phyloP scores from a whole-genome alignment of 768 basidiomycete genomes.

The Cantharellus anzutake region DNA sequence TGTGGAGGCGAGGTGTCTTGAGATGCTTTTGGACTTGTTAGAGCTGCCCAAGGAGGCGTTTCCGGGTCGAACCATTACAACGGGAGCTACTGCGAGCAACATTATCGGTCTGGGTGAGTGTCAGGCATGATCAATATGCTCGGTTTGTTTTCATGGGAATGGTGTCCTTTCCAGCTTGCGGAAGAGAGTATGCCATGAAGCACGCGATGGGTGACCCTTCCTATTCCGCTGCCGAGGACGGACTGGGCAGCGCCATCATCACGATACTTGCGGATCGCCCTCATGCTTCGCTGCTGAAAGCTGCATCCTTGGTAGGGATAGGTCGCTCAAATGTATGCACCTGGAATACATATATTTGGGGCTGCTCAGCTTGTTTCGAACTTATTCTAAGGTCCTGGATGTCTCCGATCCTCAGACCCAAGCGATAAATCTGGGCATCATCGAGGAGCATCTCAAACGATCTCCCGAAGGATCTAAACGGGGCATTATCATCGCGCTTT shows the following conservation, averaged over 20 bases:
- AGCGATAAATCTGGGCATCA: background rate
- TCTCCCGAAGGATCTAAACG: background rate
- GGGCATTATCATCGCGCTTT: slow-evolving; percentile 13
- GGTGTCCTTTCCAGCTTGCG: slow-evolving; percentile 15
- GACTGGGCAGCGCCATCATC: slow-evolving; percentile 15
- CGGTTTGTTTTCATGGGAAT: background rate
- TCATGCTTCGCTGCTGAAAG: slow-evolving; percentile 24
- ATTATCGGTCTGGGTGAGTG: slow-evolving; percentile 21
- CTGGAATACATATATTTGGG: background rate
- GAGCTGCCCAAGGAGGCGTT: slow-evolving; percentile 13
- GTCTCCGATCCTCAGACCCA: background rate
- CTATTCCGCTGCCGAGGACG: slow-evolving; percentile 22
- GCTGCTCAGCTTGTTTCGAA: background rate
- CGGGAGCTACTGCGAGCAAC: slow-evolving; percentile 25
- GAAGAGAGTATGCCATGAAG: slow-evolving; percentile 16
- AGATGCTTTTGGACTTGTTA: slow-evolving; percentile 16
- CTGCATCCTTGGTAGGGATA: slow-evolving; percentile 22
- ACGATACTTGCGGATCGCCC: slow-evolving; percentile 19
- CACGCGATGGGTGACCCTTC: slow-evolving; percentile 11
- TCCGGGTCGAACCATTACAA: slow-evolving; percentile 20
- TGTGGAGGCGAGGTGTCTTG: slow-evolving; percentile 15
- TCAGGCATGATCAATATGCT: background rate
- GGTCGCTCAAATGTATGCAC: slow-evolving; percentile 18
- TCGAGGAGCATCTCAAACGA: background rate
- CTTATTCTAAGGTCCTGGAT: background rate